Conservation (phyloP, 2,329 filamentous ascomycete species). For the Pyrenophora tritici-repentis region DNA sequence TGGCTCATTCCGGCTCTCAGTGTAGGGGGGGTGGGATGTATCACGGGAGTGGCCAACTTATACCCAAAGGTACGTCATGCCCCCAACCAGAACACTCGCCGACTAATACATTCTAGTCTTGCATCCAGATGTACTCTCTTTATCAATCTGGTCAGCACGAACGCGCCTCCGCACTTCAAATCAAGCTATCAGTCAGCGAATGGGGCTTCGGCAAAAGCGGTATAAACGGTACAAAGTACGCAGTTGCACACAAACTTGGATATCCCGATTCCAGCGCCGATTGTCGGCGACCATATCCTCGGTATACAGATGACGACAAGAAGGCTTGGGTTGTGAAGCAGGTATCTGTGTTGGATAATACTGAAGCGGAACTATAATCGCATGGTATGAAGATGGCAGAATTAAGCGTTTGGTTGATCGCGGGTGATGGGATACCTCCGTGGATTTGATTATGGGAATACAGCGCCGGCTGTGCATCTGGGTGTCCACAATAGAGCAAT, state of each 20-base stretch:
- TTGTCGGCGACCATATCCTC: constrained; percentile 61
- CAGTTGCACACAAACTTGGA: constrained; percentile 60
- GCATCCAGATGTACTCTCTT: constrained; percentile 55
- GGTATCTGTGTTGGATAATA: constrained; percentile 38
- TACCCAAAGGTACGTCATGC: constrained; percentile 54
- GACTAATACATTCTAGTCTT: constrained; percentile 32
- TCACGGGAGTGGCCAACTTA: constrained; percentile 67
- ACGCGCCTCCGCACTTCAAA: constrained; percentile 57
- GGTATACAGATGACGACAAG: constrained; percentile 54
- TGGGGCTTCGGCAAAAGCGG: constrained; percentile 63
- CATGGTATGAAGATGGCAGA: background rate
- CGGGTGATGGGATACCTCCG: too few species aligned
- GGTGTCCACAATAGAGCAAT: constrained; percentile 8
- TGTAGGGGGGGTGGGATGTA: constrained; percentile 63
- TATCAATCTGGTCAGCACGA: constrained; percentile 54
- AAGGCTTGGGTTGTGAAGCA: constrained; percentile 52
- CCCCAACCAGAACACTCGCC: background rate
- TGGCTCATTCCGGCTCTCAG: constrained; percentile 61
- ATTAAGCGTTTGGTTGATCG: background rate
- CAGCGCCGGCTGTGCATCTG: too few species aligned
- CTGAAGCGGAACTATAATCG: constrained; percentile 33
- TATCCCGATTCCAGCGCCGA: constrained; percentile 58
- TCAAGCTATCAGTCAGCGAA: constrained; percentile 59
- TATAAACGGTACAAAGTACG: constrained; percentile 66
- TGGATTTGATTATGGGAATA: too few species aligned